phyloP scores from a whole-genome alignment of 441 rosid species.

The Adansonia grandidieri region DNA sequence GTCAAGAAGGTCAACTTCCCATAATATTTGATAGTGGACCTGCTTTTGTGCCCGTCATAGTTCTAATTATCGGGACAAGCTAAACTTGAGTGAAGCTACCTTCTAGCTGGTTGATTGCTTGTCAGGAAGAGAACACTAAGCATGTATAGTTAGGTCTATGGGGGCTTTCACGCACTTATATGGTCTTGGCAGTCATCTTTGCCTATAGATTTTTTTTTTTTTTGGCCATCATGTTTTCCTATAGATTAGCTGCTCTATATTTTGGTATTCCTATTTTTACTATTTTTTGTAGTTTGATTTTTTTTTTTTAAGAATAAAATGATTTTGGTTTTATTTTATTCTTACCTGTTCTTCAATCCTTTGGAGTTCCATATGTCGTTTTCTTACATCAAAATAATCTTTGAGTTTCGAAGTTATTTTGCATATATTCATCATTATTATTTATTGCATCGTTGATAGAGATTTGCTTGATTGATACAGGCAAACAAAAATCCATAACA shows the following conservation, averaged over 20 bases:
- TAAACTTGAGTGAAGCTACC: not conserved
- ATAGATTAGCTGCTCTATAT: not conserved
- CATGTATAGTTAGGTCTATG: not conserved
- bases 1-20: not conserved
- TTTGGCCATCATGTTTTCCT: not conserved
- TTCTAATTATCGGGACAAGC: slow-evolving; percentile 11
- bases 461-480: slow-evolving; percentile 44
- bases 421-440: slow-evolving; percentile 13
- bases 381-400: not conserved
- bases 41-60: not conserved
- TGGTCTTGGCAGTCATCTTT: not conserved
- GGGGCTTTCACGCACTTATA: not conserved
- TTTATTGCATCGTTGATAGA: slow-evolving; percentile 10
- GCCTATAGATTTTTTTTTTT: not conserved
- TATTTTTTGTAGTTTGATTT: not conserved
- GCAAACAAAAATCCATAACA: slow-evolving; percentile 93
- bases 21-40: not conserved
- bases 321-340: not conserved
- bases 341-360: not conserved
- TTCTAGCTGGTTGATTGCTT: not conserved
- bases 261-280: not conserved
- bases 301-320: not conserved
- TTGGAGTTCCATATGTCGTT: not conserved
- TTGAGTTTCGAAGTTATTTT: not conserved
- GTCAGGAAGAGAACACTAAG: not conserved